Conservation (phyloP, 345 rosid genomes). For the Arabis hirsuta region DNA sequence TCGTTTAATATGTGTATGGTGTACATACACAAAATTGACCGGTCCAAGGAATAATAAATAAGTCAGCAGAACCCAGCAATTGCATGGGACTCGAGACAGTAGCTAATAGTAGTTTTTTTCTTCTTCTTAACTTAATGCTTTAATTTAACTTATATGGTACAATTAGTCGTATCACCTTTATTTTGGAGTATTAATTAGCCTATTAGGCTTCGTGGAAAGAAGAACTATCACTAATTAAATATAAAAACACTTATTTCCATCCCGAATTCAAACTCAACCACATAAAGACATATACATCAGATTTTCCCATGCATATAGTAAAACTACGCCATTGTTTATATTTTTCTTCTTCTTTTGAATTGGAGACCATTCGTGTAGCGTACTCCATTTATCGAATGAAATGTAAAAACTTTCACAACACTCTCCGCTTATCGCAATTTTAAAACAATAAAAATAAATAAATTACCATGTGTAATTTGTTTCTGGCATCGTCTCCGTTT, state of each 20-base stretch:
- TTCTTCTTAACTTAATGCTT: not conserved
- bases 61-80: conserved; percentile 37
- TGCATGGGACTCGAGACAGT: conserved; percentile 49
- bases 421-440: conserved; percentile 6
- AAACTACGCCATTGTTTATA: too few relatives aligned
- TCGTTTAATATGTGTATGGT: not conserved
- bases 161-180: conserved; percentile 29
- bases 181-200: conserved; percentile 26
- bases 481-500: too few relatives aligned
- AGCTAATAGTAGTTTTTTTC: conserved; percentile 2
- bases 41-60: conserved; percentile 33
- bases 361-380: conserved; percentile 13
- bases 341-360: too few relatives aligned
- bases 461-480: too few relatives aligned
- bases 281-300: not conserved
- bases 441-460: not conserved
- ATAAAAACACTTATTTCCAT: too few relatives aligned
- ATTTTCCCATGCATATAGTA: too few relatives aligned
- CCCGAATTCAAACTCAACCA: conserved; percentile 22
- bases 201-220: conserved; percentile 28
- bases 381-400: conserved; percentile 16
- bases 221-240: not conserved
- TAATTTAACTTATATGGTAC: conserved; percentile 29
- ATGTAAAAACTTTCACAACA: conserved; percentile 10
- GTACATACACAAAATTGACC: conserved; percentile 20